Conservation (phyloP, 306 rosid species). For the Glycine latifolia region DNA sequence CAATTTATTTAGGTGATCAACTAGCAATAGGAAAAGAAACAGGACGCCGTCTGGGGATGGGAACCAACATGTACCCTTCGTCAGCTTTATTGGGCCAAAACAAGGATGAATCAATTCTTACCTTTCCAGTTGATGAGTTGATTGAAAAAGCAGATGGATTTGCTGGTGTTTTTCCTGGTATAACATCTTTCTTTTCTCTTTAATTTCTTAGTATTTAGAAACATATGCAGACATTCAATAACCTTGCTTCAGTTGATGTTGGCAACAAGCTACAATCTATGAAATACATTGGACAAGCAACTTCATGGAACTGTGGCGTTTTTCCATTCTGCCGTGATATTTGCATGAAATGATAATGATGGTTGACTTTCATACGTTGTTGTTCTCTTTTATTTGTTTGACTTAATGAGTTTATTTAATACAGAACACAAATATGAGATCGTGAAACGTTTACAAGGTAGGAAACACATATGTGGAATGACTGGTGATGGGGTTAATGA, state of each 20-base stretch:
- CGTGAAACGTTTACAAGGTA: slow-evolving; percentile 79
- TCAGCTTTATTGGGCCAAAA: slow-evolving; percentile 75
- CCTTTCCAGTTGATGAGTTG: slow-evolving; percentile 85
- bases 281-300: not conserved
- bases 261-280: slow-evolving; percentile 27
- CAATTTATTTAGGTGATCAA: slow-evolving; percentile 72
- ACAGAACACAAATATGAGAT: slow-evolving; percentile 92
- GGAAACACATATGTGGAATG: slow-evolving; percentile 88
- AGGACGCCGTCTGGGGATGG: slow-evolving; percentile 89
- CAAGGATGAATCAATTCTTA: slow-evolving; percentile 62
- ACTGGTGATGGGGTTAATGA: slow-evolving; percentile 93
- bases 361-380: not conserved
- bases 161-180: slow-evolving; percentile 92
- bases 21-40: slow-evolving; percentile 90
- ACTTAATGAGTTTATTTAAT: not conserved
- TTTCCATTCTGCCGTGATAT: not conserved
- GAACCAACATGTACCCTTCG: slow-evolving; percentile 92
- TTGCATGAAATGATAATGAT: slow-evolving; percentile 22
- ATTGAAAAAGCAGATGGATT: slow-evolving; percentile 91
- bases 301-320: not conserved
- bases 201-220: not conserved
- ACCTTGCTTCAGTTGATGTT: slow-evolving; percentile 15
- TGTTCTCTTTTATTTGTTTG: slow-evolving; percentile 18
- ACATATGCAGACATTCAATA: slow-evolving; percentile 9
- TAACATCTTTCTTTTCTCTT: not conserved